phyloP scores from a whole-genome alignment of 495 filamentous ascomycete species.

The Cenococcum geophilum region DNA sequence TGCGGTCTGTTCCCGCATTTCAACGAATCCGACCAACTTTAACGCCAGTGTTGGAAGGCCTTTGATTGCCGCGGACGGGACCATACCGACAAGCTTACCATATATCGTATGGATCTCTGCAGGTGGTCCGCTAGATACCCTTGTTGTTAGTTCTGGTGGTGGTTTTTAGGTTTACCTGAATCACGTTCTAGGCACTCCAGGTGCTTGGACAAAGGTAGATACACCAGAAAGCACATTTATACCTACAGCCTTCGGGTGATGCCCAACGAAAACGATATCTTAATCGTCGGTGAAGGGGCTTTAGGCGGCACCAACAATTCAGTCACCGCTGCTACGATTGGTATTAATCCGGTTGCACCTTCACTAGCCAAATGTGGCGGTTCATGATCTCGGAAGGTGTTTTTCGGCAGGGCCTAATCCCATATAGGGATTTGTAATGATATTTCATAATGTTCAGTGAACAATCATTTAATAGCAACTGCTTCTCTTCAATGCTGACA shows the following conservation, averaged over 20 bases:
- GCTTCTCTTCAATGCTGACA: too few relatives aligned
- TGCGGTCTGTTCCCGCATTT: slow-evolving; percentile 54
- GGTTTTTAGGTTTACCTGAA: slow-evolving; percentile 54
- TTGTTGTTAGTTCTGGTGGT: slow-evolving; percentile 50
- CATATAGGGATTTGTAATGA: too few relatives aligned
- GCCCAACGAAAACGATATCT: slow-evolving; percentile 28
- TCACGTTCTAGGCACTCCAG: slow-evolving; percentile 46
- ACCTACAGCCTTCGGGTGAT: slow-evolving; percentile 46
- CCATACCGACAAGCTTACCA: slow-evolving; percentile 44
- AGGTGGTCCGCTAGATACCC: slow-evolving; percentile 35
- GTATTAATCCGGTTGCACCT: neutral
- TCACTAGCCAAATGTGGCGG: neutral
- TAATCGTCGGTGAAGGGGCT: slow-evolving; percentile 43
- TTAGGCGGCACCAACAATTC: slow-evolving; percentile 15
- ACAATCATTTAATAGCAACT: too few relatives aligned
- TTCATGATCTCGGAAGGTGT: neutral
- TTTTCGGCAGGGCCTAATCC: too few relatives aligned
- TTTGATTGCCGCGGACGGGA: slow-evolving; percentile 45
- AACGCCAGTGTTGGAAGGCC: slow-evolving; percentile 39
- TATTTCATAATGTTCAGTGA: too few relatives aligned
- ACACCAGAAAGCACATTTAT: slow-evolving; percentile 47
- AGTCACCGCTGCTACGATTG: neutral
- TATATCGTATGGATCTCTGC: slow-evolving; percentile 38
- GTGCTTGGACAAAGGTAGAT: slow-evolving; percentile 49
- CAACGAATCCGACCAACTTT: slow-evolving; percentile 50